Base-by-base conservation (phyloP, 73 alveolate species). In the Blepharisma stoltei region DNA sequence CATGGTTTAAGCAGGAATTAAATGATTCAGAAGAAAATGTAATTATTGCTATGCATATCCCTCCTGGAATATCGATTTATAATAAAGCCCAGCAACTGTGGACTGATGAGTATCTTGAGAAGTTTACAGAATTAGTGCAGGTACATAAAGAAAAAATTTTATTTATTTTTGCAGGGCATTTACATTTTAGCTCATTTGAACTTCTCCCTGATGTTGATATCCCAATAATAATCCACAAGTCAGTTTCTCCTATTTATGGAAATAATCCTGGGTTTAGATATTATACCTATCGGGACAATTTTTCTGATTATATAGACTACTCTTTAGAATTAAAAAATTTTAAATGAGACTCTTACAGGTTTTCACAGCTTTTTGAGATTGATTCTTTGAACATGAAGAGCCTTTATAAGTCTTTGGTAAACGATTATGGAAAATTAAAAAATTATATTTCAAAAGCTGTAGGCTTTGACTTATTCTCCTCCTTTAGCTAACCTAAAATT, bases 181-280 rank as follows among this genome's bases (percentile, higher is more conserved):
- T 14, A 2, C 73, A 60, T 25, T 18, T 9, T 3, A 38, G 73
- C 3, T 14, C 38, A 1, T 60, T 60, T 25, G 46, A 60, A 60
- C 37, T 60, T 18, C 14, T 60, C 3, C 41, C 41, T 1, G 41
- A 32, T 1, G 73, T n/a, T 25, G n/a, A 14, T 14, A 25, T 25
- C 3, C 45, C 73, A 60, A 25, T 60, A 9, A 0, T 60, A 14
- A 14, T 60, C 14, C 14, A 14, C 73, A n/a, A n/a, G 11, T 60
- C 73, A 60, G 23, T 60, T 20, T 60, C 73, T 9, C 73, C 73
- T 1, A 18, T 60, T 60, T 60, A 14, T 5, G 73, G 73, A n/a
- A 60, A 60, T 25, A 60, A 60, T 60, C 73, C 73, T 14, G 73
- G 49, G 0, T 60, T 60, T 5, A 14, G 73, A 18, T 60, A 60